These are phyloP conservation scores for Terana coerulea DNA, from an alignment of 768 basidiomycete genomes.

Conservation along the genomic window DNA sequence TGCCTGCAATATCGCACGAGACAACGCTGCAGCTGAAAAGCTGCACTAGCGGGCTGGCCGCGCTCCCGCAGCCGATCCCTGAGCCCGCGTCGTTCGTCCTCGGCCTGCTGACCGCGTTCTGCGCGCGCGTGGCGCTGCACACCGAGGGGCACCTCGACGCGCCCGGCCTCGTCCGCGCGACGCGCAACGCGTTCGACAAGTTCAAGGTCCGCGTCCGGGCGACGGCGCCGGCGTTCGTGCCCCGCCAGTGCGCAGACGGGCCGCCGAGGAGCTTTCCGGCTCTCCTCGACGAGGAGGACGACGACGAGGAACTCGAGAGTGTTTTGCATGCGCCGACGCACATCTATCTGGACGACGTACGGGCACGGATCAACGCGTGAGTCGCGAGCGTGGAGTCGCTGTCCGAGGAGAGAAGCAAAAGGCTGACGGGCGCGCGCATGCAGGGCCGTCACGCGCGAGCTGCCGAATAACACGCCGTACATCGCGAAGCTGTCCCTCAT, in stretches of 20 bases:
- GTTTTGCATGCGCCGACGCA: no score
- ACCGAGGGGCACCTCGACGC: slow-evolving; percentile 15
- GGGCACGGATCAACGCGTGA: slow-evolving; percentile 31
- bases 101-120: slow-evolving; percentile 32
- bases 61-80: slow-evolving; percentile 24
- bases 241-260: slow-evolving; percentile 17
- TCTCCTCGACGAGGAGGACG: not conserved
- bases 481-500: slow-evolving; percentile 39
- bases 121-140: slow-evolving; percentile 25
- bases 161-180: slow-evolving; percentile 30
- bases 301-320: not conserved
- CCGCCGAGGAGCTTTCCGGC: slow-evolving; percentile 1
- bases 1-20: slow-evolving; percentile 30
- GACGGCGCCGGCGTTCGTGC: slow-evolving; percentile 40
- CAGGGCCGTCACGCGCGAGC: slow-evolving; percentile 40
- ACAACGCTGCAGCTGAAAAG: slow-evolving; percentile 21
- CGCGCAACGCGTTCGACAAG: slow-evolving; percentile 28
- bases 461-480: slow-evolving; percentile 42
- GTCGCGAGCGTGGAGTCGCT: slow-evolving; percentile 14
- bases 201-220: slow-evolving; percentile 33
- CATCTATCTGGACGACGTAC: slow-evolving; percentile 34
- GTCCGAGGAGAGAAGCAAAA: not conserved
- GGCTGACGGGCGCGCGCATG: not conserved
- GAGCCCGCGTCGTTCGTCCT: slow-evolving; percentile 34
- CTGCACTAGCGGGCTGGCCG: slow-evolving; percentile 28